These are phyloP conservation scores for Carallia pectinifolia DNA, from an alignment of 345 rosid species.

Conservation along the genomic window DNA sequence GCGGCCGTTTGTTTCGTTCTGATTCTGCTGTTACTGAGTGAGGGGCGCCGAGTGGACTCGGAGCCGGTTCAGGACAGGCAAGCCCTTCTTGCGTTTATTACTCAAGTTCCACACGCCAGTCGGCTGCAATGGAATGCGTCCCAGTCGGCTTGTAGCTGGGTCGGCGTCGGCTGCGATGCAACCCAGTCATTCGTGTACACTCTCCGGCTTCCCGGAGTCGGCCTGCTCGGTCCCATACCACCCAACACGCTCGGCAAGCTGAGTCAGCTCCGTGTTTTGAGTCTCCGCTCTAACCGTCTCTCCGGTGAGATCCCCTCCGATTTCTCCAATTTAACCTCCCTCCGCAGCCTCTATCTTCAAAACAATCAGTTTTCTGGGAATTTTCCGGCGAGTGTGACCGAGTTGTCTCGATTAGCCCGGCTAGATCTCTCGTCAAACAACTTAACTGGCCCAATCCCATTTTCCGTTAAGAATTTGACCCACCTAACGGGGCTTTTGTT, in stretches of 20 bases:
- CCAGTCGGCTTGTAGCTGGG: conserved; percentile 76
- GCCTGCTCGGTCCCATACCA: conserved; percentile 76
- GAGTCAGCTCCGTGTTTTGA: conserved; percentile 70
- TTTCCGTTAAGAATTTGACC: conserved; percentile 65
- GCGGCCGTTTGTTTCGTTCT: conserved; percentile 19
- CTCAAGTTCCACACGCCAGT: conserved; percentile 52
- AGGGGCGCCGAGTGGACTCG: conserved; percentile 40
- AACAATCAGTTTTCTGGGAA: conserved; percentile 56
- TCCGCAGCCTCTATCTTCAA: conserved; percentile 77
- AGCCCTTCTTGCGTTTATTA: conserved; percentile 72
- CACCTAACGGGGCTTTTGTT: conserved; percentile 64
- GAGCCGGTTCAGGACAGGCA: conserved; percentile 76
- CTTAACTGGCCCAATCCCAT: conserved; percentile 71
- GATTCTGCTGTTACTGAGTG: conserved; percentile 28
- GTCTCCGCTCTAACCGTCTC: conserved; percentile 84
- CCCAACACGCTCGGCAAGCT: conserved; percentile 62
- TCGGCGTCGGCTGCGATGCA: conserved; percentile 71
- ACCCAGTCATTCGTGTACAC: conserved; percentile 46
- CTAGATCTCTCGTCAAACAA: conserved; percentile 82
- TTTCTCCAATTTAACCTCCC: conserved; percentile 64
- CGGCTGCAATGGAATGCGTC: conserved; percentile 80
- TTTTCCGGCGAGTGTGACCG: conserved; percentile 60
- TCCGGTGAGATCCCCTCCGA: conserved; percentile 81
- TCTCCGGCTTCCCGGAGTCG: conserved; percentile 85
- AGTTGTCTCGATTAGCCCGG: conserved; percentile 54